Base-by-base conservation (phyloP, 2,329 filamentous ascomycete species). In the Monosporascus ibericus region DNA sequence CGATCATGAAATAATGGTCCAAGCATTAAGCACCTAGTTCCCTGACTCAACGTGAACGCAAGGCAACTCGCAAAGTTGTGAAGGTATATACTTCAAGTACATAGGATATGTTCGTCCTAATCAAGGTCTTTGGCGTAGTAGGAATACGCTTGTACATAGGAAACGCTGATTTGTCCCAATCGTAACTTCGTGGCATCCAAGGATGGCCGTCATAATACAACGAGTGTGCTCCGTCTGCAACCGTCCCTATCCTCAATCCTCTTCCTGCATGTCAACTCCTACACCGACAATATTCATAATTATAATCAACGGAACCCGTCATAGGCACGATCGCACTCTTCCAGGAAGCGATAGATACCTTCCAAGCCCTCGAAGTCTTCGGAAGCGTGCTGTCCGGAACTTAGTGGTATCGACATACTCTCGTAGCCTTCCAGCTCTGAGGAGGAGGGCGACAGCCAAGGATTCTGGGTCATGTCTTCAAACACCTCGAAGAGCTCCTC, bases 281-380 rank as follows among this genome's bases (percentile, higher is more conserved):
- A 18, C 42, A 24, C 24, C 15, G 15, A 5, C 22, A 9, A 22
- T 44, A 44, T 22, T 18, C 8, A 27, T 18, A 20, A 15, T 7
- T n/a, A n/a, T 24, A 46, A 30, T 46, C 42, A 46, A 24, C 15
- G 24, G 24, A 46, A 30, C 14, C 42, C 22, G 42, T 46, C 59
- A 1, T 49, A 55, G 24, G 64, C 64, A 18, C 74, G 72, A 54
- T 82, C 79, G 58, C 80, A 84, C 60, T 81, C 80, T 59, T 81
- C 79, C 30, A 84, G 54, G 56, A 84, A 84, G 17, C 74, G 72
- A 62, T 83, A 80, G 37, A 84, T 76, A 5, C 79, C 80, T 54
- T 82, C 78, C 3, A 82, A 58, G 1, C 80, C 79, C 48, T 83
- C 78, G 55, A 75, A 80, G 3, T 78, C 75, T 46, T 75, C 71